Conservation (phyloP, 495 filamentous ascomycete genomes). For the Talaromyces liani region DNA sequence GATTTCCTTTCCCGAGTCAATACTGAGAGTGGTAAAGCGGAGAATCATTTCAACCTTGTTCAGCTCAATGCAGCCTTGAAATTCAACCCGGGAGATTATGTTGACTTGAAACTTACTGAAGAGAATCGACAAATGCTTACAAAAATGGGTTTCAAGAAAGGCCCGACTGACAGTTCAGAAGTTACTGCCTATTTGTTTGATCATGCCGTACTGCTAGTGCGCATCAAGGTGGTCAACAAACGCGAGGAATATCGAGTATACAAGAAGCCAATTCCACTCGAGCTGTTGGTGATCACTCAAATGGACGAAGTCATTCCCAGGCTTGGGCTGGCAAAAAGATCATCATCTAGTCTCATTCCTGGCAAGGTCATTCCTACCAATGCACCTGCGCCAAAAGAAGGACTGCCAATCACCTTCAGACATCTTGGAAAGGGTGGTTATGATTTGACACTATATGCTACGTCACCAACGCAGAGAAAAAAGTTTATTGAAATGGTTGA, state of each 20-base stretch:
- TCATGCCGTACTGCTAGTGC: conserved; percentile 84
- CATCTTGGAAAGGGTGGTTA: conserved; percentile 97
- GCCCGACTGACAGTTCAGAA: conserved; percentile 76
- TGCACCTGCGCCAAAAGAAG: conserved; percentile 56
- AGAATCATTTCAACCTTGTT: conserved; percentile 95
- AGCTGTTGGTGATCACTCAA: conserved; percentile 86
- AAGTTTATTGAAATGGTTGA: conserved; percentile 98
- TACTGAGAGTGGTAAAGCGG: conserved; percentile 88
- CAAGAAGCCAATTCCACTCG: conserved; percentile 89
- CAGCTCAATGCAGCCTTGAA: conserved; percentile 83
- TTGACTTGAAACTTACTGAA: conserved; percentile 92
- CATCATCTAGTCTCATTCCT: conserved; percentile 79
- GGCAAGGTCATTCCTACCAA: conserved; percentile 53
- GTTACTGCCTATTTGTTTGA: conserved; percentile 94
- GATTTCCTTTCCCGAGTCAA: conserved; percentile 86
- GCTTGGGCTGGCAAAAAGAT: conserved; percentile 71
- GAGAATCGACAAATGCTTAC: conserved; percentile 87
- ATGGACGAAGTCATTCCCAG: conserved; percentile 93
- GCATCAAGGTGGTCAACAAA: conserved; percentile 86
- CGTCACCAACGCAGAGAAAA: conserved; percentile 67
- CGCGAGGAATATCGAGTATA: conserved; percentile 91
- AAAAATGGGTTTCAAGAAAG: conserved; percentile 90
- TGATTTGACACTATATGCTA: conserved; percentile 83
- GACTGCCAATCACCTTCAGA: conserved; percentile 93
- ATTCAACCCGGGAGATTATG: conserved; percentile 77